Evolutionary conservation across 2,329 filamentous ascomycete species (phyloP).

Genomic region (Aspergillus cejpii): DNA sequence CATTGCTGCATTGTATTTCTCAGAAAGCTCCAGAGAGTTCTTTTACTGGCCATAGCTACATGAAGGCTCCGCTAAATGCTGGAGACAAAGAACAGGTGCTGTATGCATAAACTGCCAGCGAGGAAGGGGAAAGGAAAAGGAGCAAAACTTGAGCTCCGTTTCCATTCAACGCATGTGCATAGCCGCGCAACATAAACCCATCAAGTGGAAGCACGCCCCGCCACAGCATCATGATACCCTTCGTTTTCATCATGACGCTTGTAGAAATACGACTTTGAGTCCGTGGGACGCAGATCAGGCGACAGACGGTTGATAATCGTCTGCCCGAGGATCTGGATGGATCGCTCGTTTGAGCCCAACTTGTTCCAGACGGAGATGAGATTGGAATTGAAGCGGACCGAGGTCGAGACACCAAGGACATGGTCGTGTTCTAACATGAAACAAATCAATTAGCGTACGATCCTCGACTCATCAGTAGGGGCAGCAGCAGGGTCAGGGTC

Average conservation of each 20-base stretch:
- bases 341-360: constrained; percentile 70
- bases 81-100: not conserved
- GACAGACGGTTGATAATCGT: constrained; percentile 69
- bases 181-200: not conserved
- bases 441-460: not conserved
- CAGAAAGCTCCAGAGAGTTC: not conserved
- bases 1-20: not conserved
- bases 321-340: constrained; percentile 65
- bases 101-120: not conserved
- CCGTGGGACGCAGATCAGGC: constrained; percentile 63
- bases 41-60: not conserved
- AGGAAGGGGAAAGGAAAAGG: not conserved
- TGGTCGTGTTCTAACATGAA: constrained; percentile 63
- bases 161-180: no score
- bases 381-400: constrained; percentile 80
- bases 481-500: no score
- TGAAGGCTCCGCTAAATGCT: not conserved
- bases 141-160: not conserved
- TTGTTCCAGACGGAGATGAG: constrained; percentile 93
- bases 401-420: constrained; percentile 80
- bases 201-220: not conserved
- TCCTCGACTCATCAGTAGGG: no score
- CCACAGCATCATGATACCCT: constrained; percentile 57
- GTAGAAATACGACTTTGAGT: constrained; percentile 54
- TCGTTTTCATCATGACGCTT: constrained; percentile 85